Base-by-base conservation (phyloP, 2,329 filamentous ascomycete genomes). In the Botrytis squamosa region DNA sequence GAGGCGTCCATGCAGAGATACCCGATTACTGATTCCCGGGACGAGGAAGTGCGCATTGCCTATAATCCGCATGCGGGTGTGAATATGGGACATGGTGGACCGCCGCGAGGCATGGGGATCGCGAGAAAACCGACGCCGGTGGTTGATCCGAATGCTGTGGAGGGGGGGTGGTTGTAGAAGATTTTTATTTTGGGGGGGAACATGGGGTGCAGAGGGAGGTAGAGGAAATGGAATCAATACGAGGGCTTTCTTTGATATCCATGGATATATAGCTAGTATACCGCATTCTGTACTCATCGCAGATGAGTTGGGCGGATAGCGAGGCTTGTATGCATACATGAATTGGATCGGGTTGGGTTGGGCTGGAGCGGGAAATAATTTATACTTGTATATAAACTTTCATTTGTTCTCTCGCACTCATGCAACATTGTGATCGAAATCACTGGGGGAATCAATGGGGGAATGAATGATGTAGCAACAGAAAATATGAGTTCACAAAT, bases 21-120 rank as follows among this genome's bases (percentile, higher is more conserved):
- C n/a, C 66, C 29, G 1, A 16, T 33, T 36, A 3, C 18, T 36
- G 49, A 44, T 68, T 38, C n/a, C 12, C 22, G 49, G 6, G 49
- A 38, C 18, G 66, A 68, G 38, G 36, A 68, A 42, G 18, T 42
- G 10, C 66, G 49, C 38, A 68, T 68, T 68, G 49, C 49, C 49
- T 57, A 68, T 42, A 33, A 42, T 33, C 16, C 66, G n/a, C 55
- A 57, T 16, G 36, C 49, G 36, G 36, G 66, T 5, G 18, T 57
- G 9, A 33, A 68, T n/a, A 57, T 42, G 9, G 66, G 49, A 68
- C n/a, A 57, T 33, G 1, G 18, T 9, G 66, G 49, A 22, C 36
- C n/a, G 1, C 36, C 38, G 49, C 33, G 49, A 33, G 66, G 40
- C 0, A 20, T 57, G 22, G n/a, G n/a, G 33, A 69, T 69, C 5